Conservation (phyloP, 306 rosid genomes). For the Hippophae tibetana region DNA sequence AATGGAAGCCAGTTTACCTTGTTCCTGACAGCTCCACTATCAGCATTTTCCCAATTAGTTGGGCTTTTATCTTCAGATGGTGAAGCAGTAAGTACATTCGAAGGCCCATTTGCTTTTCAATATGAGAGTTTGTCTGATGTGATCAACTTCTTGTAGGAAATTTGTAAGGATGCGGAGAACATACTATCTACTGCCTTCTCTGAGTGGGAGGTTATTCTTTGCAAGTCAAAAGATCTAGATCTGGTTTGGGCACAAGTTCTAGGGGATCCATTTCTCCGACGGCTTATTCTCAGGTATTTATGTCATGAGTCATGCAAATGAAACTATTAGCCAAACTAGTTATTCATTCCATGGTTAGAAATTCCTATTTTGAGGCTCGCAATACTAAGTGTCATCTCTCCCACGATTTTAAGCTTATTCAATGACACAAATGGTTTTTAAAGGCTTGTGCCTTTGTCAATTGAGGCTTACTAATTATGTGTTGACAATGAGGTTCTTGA, state of each 20-base stretch:
- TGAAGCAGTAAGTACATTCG: conserved; percentile 49
- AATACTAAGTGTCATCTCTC: no score
- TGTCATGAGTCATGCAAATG: neutral
- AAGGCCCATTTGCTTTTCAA: neutral
- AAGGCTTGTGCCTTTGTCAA: no score
- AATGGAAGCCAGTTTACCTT: conserved; percentile 89
- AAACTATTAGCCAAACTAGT: conserved; percentile 9
- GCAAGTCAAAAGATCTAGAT: conserved; percentile 66
- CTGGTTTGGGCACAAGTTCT: conserved; percentile 93
- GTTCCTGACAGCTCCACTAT: conserved; percentile 86
- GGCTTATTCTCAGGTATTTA: conserved; percentile 74
- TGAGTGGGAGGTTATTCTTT: conserved; percentile 83
- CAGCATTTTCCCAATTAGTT: conserved; percentile 86
- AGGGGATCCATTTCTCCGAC: conserved; percentile 73
- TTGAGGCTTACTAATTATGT: no score
- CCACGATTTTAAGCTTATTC: no score
- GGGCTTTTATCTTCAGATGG: conserved; percentile 39
- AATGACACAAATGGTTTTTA: no score
- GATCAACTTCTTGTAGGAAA: conserved; percentile 28
- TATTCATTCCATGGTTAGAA: neutral
- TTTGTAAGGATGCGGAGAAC: conserved; percentile 65
- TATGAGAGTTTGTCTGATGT: no score
- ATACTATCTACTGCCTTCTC: conserved; percentile 64
- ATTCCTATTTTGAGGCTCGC: neutral
- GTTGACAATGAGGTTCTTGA: no score